Base-by-base conservation (phyloP, 495 filamentous ascomycete species). In the Aspergillus ostianus region DNA sequence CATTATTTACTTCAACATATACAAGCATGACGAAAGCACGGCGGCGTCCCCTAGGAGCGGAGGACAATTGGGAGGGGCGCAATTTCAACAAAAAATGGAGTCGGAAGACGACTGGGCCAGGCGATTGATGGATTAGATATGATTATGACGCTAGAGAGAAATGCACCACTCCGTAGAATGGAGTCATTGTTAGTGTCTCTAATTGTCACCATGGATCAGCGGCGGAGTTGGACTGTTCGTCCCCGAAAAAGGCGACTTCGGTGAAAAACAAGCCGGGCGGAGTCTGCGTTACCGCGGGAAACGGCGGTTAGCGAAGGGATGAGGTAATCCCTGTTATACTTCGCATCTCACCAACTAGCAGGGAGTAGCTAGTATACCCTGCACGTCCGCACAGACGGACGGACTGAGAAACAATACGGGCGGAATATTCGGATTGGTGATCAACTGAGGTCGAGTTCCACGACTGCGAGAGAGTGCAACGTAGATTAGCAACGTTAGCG, bases 1-100 rank as follows among this genome's bases (percentile, higher is more conserved):
- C 29, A 32, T 32, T 32, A 41, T 53, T 62, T 51, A 62, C 57
- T 67, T 67, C 65, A 64, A 67, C 60, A 59, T 56, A 18, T 52
- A 57, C 52, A 46, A 54, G 55, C 60, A 27, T 62, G 55, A 53
- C 45, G 49, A 48, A 27, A 53, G 30, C 29, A 19, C 23, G 19
- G 26, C 29, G 36, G 12, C 29, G 29, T 6, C 6, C 32, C 27
- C 45, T 36, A 13, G 50, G 20, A 51, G 20, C 23, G 23, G 23
- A 26, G 23, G 23, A 4, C 23, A 26, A 26, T 26, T 30, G 47
- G 55, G 46, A 50, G 20, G 13, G 44, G 52, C 32, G 29, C 29
- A 32, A 23, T 54, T 46, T 54, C 52, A 54, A 54, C 52, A 45
- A 54, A 46, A 32, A 41, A 13, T 17, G 36, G 36, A 41, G 36